phyloP scores from a whole-genome alignment of 2,329 filamentous ascomycete species.

The Botrytis aclada region DNA sequence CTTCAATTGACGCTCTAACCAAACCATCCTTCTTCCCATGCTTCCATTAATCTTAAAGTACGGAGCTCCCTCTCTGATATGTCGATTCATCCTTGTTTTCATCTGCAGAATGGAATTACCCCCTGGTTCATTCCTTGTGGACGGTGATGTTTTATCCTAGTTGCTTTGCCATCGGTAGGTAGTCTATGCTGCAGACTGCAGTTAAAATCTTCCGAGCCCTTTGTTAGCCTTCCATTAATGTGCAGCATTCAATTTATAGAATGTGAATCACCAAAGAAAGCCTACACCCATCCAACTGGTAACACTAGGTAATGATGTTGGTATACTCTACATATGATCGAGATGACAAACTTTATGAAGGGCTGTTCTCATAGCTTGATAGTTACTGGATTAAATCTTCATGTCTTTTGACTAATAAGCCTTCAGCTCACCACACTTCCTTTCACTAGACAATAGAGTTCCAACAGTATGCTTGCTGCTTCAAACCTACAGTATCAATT shows the following conservation, averaged over 20 bases:
- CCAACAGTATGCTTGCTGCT: background rate
- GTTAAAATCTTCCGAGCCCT: background rate
- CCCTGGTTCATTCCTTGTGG: background rate
- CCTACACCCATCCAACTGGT: background rate
- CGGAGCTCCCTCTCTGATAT: background rate
- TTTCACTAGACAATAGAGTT: background rate
- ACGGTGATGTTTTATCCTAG: conserved; percentile 4
- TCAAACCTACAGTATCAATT: background rate
- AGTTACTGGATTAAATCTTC: background rate
- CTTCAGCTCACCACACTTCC: background rate
- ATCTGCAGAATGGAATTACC: background rate
- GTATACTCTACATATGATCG: background rate
- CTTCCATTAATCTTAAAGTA: conserved; percentile 1
- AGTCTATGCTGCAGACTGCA: background rate
- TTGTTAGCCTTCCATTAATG: background rate
- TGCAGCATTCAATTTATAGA: background rate
- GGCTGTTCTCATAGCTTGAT: background rate
- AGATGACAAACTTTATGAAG: background rate
- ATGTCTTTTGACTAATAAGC: background rate
- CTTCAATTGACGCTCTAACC: background rate
- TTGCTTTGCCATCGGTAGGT: background rate
- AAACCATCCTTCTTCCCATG: background rate
- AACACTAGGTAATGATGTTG: background rate
- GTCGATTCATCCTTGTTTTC: background rate
- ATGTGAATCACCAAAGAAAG: background rate